phyloP scores from a whole-genome alignment of 495 filamentous ascomycete species.

The Mytilinidion resinicola region DNA sequence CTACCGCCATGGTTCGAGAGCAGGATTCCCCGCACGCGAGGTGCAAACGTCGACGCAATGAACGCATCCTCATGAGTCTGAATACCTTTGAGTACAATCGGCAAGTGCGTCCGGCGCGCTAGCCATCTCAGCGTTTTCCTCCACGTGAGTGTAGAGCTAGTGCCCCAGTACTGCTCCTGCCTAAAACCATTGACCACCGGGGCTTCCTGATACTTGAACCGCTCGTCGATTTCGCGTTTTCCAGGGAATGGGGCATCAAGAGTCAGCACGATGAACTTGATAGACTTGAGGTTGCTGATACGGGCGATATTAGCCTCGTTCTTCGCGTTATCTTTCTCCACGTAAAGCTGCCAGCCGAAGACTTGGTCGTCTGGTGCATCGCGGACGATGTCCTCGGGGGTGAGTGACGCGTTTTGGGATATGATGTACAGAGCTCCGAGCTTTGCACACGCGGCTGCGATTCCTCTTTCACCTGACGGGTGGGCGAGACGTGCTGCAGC shows the following conservation, averaged over 20 bases:
- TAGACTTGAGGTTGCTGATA: conserved; percentile 60
- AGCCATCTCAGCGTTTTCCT: conserved; percentile 75
- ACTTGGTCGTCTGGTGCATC: conserved; percentile 61
- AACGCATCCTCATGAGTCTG: conserved; percentile 93
- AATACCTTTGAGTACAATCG: conserved; percentile 85
- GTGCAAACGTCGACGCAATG: conserved; percentile 62
- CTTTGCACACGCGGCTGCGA: conserved; percentile 67
- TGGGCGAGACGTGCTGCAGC: conserved; percentile 90
- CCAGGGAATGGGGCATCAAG: conserved; percentile 90
- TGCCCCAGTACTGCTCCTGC: conserved; percentile 64
- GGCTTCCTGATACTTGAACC: conserved; percentile 45
- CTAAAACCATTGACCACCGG: conserved; percentile 49
- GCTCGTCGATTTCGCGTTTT: conserved; percentile 86
- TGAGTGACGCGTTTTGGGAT: conserved; percentile 83
- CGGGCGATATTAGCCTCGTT: conserved; percentile 74
- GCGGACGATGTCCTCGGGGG: conserved; percentile 78
- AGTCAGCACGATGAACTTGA: conserved; percentile 80
- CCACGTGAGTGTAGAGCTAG: conserved; percentile 79
- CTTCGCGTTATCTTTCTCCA: conserved; percentile 71
- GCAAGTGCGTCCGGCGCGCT: conserved; percentile 64
- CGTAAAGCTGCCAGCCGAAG: conserved; percentile 93
- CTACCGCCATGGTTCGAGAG: conserved; percentile 88
- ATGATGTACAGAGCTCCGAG: conserved; percentile 80
- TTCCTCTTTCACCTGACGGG: conserved; percentile 79
- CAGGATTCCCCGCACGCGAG: conserved; percentile 71